phyloP scores from a whole-genome alignment of 2,329 filamentous ascomycete genomes.

The Pseudocercospora macadamiae region DNA sequence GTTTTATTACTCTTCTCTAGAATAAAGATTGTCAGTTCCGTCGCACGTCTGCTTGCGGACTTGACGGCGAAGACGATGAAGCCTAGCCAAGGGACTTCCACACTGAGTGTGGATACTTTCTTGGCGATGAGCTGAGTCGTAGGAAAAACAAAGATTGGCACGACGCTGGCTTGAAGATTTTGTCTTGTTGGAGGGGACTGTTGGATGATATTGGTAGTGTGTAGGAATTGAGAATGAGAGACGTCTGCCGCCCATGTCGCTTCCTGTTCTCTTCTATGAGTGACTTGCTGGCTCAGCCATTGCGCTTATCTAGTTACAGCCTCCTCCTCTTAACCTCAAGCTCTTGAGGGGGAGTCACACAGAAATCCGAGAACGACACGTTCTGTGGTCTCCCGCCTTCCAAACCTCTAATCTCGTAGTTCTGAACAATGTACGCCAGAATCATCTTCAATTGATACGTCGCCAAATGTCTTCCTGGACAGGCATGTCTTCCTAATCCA shows the following conservation, averaged over 20 bases:
- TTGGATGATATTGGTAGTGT: constrained; percentile 18
- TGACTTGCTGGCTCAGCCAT: background rate
- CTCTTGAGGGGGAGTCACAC: background rate
- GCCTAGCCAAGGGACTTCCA: background rate
- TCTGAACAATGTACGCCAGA: background rate
- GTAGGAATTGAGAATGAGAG: constrained; percentile 14
- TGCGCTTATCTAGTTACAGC: background rate
- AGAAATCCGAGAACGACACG: background rate
- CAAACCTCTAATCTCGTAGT: background rate
- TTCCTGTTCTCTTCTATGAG: background rate
- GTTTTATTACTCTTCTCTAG: constrained; percentile 15
- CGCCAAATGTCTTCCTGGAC: background rate
- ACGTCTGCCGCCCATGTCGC: constrained; percentile 16
- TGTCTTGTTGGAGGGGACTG: constrained; percentile 19
- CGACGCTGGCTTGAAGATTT: constrained; percentile 19
- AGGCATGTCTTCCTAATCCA: background rate
- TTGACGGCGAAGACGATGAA: constrained; percentile 17
- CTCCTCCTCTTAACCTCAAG: background rate
- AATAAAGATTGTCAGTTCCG: constrained; percentile 19
- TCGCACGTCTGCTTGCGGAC: constrained; percentile 13
- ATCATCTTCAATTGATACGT: background rate
- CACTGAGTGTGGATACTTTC: background rate
- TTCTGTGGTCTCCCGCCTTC: background rate
- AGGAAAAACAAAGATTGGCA: constrained; percentile 11
- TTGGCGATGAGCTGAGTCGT: constrained; percentile 1